A percentile compares a stretch with the other conserved stretches of the same genome.
Conservation (phyloP, 441 rosid species). For the Eutrema salsugineum region DNA sequence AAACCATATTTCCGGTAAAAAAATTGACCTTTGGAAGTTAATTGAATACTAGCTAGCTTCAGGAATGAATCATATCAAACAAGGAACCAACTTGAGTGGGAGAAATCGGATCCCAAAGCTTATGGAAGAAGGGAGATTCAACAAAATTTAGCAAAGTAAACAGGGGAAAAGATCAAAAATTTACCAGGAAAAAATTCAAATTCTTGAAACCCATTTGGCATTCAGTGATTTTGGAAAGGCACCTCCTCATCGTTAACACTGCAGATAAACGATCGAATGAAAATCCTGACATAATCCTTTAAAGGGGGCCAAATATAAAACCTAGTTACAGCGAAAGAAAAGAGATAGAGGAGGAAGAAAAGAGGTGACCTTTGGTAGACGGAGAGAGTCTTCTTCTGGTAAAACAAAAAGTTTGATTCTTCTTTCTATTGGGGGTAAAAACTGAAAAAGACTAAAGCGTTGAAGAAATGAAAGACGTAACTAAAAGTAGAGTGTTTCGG, state of each 20-base stretch:
- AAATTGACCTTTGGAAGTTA: background rate
- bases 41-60: background rate
- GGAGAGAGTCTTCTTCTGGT: conserved; percentile 2
- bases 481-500: background rate
- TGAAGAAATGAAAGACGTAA: conserved; percentile 8
- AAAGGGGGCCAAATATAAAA: background rate
- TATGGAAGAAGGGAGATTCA: background rate
- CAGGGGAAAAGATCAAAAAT: background rate
- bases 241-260: conserved; percentile 30
- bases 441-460: background rate
- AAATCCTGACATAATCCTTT: background rate
- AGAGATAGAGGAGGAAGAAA: background rate
- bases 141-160: background rate
- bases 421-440: conserved; percentile 4
- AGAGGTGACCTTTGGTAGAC: conserved; percentile 20
- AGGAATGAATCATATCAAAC: background rate
- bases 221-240: conserved; percentile 14
- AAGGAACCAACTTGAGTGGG: background rate
- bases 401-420: background rate
- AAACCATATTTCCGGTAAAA: background rate
- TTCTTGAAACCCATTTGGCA: conserved; percentile 24
- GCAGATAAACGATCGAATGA: conserved; percentile 1
- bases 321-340: background rate
- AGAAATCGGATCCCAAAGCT: conserved; percentile 2
- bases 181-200: conserved; percentile 18